Evolutionary conservation across 768 basidiomycete genomes (phyloP).

Genomic region (Kwoniella mangroviensis): DNA sequence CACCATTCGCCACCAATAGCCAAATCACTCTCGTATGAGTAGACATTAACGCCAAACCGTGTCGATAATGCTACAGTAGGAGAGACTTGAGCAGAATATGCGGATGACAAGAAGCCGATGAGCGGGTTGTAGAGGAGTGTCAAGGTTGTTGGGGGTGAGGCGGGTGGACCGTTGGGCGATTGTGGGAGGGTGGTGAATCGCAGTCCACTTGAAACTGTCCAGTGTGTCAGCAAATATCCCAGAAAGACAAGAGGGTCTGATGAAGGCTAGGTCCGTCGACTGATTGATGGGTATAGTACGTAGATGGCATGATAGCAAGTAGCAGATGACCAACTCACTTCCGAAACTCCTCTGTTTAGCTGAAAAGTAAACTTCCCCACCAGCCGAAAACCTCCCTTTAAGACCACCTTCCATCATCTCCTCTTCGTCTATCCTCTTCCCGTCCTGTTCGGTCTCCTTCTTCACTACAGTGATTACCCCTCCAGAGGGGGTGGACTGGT

Average conservation of each 20-base stretch:
- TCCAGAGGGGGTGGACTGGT: slow-evolving; percentile 4
- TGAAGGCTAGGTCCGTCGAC: too few relatives aligned
- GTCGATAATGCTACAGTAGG: slow-evolving; percentile 83
- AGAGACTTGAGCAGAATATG: slow-evolving; percentile 86
- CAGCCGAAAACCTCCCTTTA: slow-evolving; percentile 85
- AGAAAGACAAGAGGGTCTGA: too few relatives aligned
- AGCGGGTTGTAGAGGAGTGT: slow-evolving; percentile 95
- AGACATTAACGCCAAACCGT: slow-evolving; percentile 91
- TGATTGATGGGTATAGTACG: too few relatives aligned
- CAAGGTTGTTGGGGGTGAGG: slow-evolving; percentile 85
- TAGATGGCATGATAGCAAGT: not conserved
- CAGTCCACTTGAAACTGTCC: slow-evolving; percentile 82
- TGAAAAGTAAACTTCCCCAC: slow-evolving; percentile 91
- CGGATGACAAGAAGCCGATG: slow-evolving; percentile 88
- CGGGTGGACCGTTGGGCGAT: slow-evolving; percentile 58
- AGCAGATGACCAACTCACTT: slow-evolving; percentile 62
- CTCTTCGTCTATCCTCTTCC: slow-evolving; percentile 91
- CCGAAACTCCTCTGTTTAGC: slow-evolving; percentile 91
- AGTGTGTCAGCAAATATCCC: too few relatives aligned
- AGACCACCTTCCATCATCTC: slow-evolving; percentile 90
- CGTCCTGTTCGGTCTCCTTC: slow-evolving; percentile 46
- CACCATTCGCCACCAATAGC: slow-evolving; percentile 96
- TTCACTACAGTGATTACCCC: slow-evolving; percentile 18
- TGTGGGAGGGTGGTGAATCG: slow-evolving; percentile 88
- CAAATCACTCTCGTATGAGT: slow-evolving; percentile 96